Percentiles rank a stretch among this genome's conserved stretches.
Evolutionary conservation across 805 yeast species (phyloP).

Genomic region (Metschnikowia peoriensis): DNA sequence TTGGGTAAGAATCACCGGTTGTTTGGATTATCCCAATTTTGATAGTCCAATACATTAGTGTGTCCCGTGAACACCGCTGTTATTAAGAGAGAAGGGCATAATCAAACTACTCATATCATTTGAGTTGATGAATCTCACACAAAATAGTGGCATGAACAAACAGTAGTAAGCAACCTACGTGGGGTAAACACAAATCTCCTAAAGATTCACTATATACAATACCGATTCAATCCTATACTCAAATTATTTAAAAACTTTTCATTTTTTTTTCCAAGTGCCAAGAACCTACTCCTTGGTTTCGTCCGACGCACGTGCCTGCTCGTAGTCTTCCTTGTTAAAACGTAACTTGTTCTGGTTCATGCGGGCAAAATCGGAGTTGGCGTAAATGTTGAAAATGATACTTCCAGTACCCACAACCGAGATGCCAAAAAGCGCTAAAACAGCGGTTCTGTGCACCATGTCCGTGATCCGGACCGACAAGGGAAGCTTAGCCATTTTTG

Average conservation of each 20-base stretch:
- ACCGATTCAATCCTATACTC: background rate
- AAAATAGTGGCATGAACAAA: no score
- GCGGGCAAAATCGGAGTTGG: constrained; percentile 43
- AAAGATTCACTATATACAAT: background rate
- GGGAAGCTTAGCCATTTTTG: constrained; percentile 32
- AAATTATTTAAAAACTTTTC: background rate
- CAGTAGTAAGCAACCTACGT: no score
- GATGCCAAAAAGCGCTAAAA: constrained; percentile 36
- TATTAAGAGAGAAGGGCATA: no score
- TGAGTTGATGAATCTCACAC: no score
- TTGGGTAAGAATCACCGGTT: no score
- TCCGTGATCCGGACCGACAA: constrained; percentile 44
- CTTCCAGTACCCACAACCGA: constrained; percentile 41
- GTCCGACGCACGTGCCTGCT: constrained; percentile 24
- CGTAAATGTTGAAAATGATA: constrained; percentile 39
- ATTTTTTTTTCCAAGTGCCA: background rate
- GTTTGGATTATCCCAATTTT: no score
- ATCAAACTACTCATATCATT: no score
- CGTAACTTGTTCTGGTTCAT: constrained; percentile 41
- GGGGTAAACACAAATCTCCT: background rate
- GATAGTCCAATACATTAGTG: no score
- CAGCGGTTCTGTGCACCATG: constrained; percentile 41
- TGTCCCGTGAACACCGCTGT: no score
- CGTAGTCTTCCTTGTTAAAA: constrained; percentile 34
- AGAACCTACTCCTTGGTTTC: constrained; percentile 5